phyloP scores from a whole-genome alignment of 2,329 filamentous ascomycete genomes.

The Sporothrix inflata region DNA sequence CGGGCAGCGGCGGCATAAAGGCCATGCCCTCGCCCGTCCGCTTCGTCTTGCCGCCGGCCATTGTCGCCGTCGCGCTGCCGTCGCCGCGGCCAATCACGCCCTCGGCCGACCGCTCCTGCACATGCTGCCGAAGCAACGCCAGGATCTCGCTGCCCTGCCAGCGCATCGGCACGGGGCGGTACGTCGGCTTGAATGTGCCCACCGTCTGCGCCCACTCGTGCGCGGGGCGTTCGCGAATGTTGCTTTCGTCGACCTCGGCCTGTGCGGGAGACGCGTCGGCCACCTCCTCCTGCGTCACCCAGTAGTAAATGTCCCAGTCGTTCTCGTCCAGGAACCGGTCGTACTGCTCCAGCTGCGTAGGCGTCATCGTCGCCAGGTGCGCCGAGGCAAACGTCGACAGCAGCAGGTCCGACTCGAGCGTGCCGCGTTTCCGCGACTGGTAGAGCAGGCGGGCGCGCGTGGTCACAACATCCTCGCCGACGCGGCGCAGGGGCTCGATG shows the following conservation, averaged over 20 bases:
- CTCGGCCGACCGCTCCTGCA: constrained; percentile 68
- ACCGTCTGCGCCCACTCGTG: constrained; percentile 98
- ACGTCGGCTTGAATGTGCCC: constrained; percentile 90
- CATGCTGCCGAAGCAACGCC: constrained; percentile 75
- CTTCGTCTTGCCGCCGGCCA: constrained; percentile 31
- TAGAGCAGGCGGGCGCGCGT: constrained; percentile 86
- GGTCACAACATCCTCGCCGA: constrained; percentile 80
- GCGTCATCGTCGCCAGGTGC: constrained; percentile 74
- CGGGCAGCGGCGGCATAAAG: constrained; percentile 57
- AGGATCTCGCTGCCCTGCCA: constrained; percentile 87
- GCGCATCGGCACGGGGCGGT: constrained; percentile 81
- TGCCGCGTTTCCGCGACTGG: constrained; percentile 95
- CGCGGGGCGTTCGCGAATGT: constrained; percentile 44
- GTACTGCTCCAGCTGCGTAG: constrained; percentile 76
- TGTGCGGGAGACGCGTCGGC: constrained; percentile 33
- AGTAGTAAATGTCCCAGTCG: constrained; percentile 99
- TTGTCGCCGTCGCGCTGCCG: constrained; percentile 35
- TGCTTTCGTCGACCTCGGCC: constrained; percentile 34
- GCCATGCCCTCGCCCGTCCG: constrained; percentile 56
- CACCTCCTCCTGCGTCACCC: constrained; percentile 79
- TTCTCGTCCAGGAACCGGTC: constrained; percentile 97
- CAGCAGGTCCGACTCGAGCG: constrained; percentile 91
- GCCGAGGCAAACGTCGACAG: constrained; percentile 91
- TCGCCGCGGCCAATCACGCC: constrained; percentile 45
- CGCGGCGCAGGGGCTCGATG: constrained; percentile 84